phyloP scores from a whole-genome alignment of 495 filamentous ascomycete species.

The Staphylotrichum longicolle region DNA sequence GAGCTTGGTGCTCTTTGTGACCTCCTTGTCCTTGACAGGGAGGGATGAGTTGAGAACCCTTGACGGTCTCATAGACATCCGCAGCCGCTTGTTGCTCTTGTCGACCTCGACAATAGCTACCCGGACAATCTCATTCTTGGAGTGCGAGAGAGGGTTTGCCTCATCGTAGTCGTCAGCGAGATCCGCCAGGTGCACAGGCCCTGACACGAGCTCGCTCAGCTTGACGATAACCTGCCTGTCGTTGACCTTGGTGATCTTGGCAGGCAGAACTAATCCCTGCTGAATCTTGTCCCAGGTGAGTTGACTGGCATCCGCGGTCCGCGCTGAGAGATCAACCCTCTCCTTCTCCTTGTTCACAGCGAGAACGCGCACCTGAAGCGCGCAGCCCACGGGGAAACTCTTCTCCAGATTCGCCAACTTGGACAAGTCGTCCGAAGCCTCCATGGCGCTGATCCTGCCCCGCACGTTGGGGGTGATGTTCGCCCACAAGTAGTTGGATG shows the following conservation, averaged over 20 bases:
- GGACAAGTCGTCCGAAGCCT: slow-evolving; percentile 82
- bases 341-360: slow-evolving; percentile 68
- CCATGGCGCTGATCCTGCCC: slow-evolving; percentile 73
- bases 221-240: slow-evolving; percentile 81
- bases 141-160: slow-evolving; percentile 57
- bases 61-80: slow-evolving; percentile 80
- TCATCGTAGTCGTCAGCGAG: slow-evolving; percentile 82
- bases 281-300: slow-evolving; percentile 67
- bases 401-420: slow-evolving; percentile 69
- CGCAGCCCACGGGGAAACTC: slow-evolving; percentile 85
- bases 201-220: slow-evolving; percentile 71
- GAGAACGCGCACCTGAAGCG: slow-evolving; percentile 73
- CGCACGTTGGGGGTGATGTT: slow-evolving; percentile 88
- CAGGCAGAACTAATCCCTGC: slow-evolving; percentile 75
- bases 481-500: slow-evolving; percentile 76
- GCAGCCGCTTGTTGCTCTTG: slow-evolving; percentile 73
- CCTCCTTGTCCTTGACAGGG: slow-evolving; percentile 76
- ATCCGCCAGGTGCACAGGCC: slow-evolving; percentile 71
- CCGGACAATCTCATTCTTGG: slow-evolving; percentile 80
- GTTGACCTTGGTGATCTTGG: slow-evolving; percentile 79
- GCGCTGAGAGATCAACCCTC: slow-evolving; percentile 78
- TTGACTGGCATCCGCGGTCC: slow-evolving; percentile 49
- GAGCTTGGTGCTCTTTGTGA: slow-evolving; percentile 64
- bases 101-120: slow-evolving; percentile 81
- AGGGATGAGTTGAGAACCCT: slow-evolving; percentile 83